Evolutionary conservation across 805 yeast genomes (phyloP).

Genomic region (Saturnispora besseyi): DNA sequence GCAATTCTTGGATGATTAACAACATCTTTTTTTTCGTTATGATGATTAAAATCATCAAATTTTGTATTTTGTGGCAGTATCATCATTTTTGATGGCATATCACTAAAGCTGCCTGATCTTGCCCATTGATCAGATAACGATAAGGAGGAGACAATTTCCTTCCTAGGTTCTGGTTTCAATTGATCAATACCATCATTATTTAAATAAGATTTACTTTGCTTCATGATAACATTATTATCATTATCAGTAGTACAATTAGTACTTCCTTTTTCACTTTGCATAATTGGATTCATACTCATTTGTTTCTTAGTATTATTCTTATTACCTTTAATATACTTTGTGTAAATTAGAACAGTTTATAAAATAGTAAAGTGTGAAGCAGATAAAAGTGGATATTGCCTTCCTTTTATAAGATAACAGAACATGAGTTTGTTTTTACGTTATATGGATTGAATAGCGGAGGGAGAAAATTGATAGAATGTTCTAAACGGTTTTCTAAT

Average conservation of each 20-base stretch:
- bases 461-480: too few relatives aligned
- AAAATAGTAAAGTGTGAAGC: too few relatives aligned
- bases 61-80: background rate
- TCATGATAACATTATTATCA: conserved; percentile 9
- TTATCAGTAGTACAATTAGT: conserved; percentile 1
- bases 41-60: conserved; percentile 5
- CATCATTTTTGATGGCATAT: conserved; percentile 33
- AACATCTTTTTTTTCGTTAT: conserved; percentile 39
- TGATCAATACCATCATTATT: conserved; percentile 69
- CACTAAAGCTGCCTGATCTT: background rate
- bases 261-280: background rate
- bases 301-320: too few relatives aligned
- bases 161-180: conserved; percentile 52
- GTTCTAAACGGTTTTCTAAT: too few relatives aligned
- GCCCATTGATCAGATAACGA: conserved; percentile 70
- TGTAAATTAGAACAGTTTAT: too few relatives aligned
- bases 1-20: conserved; percentile 69
- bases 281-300: too few relatives aligned
- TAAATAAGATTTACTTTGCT: conserved; percentile 36
- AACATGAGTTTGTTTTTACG: too few relatives aligned
- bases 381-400: too few relatives aligned
- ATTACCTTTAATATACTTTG: too few relatives aligned
- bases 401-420: too few relatives aligned
- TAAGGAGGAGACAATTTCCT: conserved; percentile 54
- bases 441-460: too few relatives aligned